Percentiles rank a stretch among this genome's conserved stretches.
Conservation (phyloP, 768 basidiomycete species). For the Calvatia gigantea region DNA sequence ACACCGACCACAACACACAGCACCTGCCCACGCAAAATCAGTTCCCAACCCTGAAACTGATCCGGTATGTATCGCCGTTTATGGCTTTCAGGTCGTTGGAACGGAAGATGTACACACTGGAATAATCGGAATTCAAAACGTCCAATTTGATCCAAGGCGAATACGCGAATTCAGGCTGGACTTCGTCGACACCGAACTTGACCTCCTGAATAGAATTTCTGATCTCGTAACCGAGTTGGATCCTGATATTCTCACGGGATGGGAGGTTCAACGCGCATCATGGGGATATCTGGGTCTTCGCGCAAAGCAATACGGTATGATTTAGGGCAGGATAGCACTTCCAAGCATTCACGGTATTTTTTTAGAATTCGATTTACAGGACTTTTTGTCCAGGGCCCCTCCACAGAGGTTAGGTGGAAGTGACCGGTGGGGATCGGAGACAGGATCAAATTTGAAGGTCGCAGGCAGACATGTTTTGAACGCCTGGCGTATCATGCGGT, state of each 20-base stretch:
- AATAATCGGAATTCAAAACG: slow-evolving; percentile 47
- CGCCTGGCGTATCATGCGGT: slow-evolving; percentile 88
- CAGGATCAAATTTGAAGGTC: slow-evolving; percentile 80
- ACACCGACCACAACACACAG: slow-evolving; percentile 28
- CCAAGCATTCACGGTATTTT: neutral
- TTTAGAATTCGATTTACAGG: slow-evolving; percentile 70
- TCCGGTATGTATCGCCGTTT: slow-evolving; percentile 68
- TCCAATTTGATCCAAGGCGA: slow-evolving; percentile 34
- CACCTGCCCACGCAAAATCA: slow-evolving; percentile 52
- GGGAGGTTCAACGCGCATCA: slow-evolving; percentile 84
- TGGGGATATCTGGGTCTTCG: slow-evolving; percentile 91
- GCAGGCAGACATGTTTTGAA: slow-evolving; percentile 90
- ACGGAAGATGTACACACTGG: slow-evolving; percentile 38
- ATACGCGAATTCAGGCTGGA: slow-evolving; percentile 46
- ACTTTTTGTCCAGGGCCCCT: slow-evolving; percentile 75
- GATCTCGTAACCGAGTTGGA: slow-evolving; percentile 76
- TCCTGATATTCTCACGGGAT: slow-evolving; percentile 89
- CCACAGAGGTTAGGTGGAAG: slow-evolving; percentile 32
- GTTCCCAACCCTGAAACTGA: slow-evolving; percentile 68
- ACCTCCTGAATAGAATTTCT: slow-evolving; percentile 71
- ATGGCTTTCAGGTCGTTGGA: slow-evolving; percentile 57
- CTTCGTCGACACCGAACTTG: slow-evolving; percentile 64
- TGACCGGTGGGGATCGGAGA: slow-evolving; percentile 70
- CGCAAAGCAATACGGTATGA: slow-evolving; percentile 53
- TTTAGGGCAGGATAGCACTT: neutral